phyloP scores from a whole-genome alignment of 257 asterid species.

The Fraxinus americana region DNA sequence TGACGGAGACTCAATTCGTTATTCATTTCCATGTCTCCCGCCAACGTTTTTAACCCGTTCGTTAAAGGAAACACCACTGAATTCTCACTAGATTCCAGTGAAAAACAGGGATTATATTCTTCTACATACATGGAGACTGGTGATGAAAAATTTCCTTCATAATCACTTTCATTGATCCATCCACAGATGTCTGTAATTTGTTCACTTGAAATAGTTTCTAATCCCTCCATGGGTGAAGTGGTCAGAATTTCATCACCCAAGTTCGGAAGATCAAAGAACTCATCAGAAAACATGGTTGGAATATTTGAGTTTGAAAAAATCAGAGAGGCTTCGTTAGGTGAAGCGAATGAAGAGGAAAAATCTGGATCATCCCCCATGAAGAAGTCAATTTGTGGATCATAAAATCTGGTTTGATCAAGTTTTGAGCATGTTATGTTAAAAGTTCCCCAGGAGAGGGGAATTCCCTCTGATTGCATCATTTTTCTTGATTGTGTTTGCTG shows the following conservation, averaged over 20 bases:
- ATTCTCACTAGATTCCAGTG: slow-evolving; percentile 38
- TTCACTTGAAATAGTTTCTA: slow-evolving; percentile 24
- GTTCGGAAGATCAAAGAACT: slow-evolving; percentile 38
- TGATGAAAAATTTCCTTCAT: slow-evolving; percentile 33
- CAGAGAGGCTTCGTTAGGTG: slow-evolving; percentile 38
- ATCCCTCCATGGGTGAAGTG: slow-evolving; percentile 30
- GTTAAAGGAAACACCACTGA: slow-evolving; percentile 20
- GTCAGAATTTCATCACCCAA: slow-evolving; percentile 33
- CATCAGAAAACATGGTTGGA: slow-evolving; percentile 39
- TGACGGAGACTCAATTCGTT: slow-evolving; percentile 44
- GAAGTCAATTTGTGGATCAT: slow-evolving; percentile 36
- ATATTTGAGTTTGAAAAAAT: slow-evolving; percentile 47
- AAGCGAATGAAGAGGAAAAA: slow-evolving; percentile 40
- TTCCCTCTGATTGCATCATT: slow-evolving; percentile 51
- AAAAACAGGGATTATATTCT: slow-evolving; percentile 37
- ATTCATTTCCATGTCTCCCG: slow-evolving; percentile 39
- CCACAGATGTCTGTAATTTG: slow-evolving; percentile 30
- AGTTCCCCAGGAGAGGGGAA: slow-evolving; percentile 45
- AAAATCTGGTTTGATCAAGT: slow-evolving; percentile 26
- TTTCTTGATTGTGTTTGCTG: slow-evolving; percentile 20
- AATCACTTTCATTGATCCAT: slow-evolving; percentile 51
- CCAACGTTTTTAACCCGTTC: slow-evolving; percentile 25
- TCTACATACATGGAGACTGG: slow-evolving; percentile 36
- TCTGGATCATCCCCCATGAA: slow-evolving; percentile 19
- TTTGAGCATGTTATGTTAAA: slow-evolving; percentile 27